These are phyloP conservation scores for Erythrobasidium hasegawianum DNA, from an alignment of 1,284 basidiomycete species.

Conservation along the genomic window DNA sequence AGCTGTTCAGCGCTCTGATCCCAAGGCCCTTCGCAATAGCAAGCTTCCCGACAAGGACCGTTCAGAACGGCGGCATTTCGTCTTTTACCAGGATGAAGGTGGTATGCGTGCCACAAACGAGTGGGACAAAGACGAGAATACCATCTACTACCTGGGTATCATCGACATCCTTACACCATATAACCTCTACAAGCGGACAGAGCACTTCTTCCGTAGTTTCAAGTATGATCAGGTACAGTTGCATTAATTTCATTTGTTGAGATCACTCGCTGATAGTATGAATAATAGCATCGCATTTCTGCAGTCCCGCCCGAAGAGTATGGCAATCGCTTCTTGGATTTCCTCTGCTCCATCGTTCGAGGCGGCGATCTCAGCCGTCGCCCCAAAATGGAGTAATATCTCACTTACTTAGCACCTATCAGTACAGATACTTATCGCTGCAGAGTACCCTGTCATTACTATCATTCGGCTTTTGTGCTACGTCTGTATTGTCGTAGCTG, in stretches of 20 bases:
- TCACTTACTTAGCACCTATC: too few species aligned
- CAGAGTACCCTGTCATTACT: not conserved
- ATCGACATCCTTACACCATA: constrained; percentile 95
- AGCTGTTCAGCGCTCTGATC: constrained; percentile 77
- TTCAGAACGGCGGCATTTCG: constrained; percentile 72
- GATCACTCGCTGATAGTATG: too few species aligned
- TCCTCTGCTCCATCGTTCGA: constrained; percentile 75
- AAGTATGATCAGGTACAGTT: constrained; percentile 77
- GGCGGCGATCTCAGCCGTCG: constrained; percentile 66
- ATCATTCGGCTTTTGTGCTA: too few species aligned
- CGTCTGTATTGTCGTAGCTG: too few species aligned
- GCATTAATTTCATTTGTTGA: too few species aligned
- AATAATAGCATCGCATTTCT: constrained; percentile 82
- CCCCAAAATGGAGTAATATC: constrained; percentile 56
- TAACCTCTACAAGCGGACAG: constrained; percentile 69
- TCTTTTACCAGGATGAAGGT: constrained; percentile 97
- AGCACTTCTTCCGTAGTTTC: constrained; percentile 89
- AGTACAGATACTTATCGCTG: not conserved
- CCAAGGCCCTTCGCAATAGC: constrained; percentile 64
- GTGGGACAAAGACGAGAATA: constrained; percentile 65
- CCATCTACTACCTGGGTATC: constrained; percentile 81
- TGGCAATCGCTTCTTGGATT: constrained; percentile 76
- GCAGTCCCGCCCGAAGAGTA: constrained; percentile 82
- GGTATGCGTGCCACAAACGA: constrained; percentile 88
- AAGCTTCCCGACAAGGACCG: constrained; percentile 65